These are phyloP conservation scores for Pisolithus marmoratus DNA, from an alignment of 768 basidiomycete genomes.

Conservation along the genomic window DNA sequence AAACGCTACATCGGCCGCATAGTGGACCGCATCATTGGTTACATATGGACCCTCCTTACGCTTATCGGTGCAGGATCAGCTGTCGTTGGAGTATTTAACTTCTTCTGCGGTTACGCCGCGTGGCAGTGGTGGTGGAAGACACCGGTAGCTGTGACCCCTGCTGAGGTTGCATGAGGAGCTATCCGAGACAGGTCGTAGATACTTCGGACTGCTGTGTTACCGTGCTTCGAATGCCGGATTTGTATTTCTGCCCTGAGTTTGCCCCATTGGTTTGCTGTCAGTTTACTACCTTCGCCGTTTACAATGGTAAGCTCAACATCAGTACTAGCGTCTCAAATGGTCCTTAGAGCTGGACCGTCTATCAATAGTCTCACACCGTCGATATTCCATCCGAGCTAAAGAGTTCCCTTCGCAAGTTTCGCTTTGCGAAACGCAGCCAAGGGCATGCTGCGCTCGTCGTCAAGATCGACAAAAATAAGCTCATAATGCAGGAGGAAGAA, in stretches of 20 bases:
- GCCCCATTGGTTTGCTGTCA: too few species aligned
- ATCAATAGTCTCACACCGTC: constrained; percentile 46
- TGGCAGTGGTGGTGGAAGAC: constrained; percentile 54
- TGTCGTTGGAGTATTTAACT: constrained; percentile 66
- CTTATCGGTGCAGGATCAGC: constrained; percentile 74
- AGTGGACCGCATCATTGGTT: constrained; percentile 72
- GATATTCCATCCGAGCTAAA: constrained; percentile 81
- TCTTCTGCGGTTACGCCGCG: constrained; percentile 58
- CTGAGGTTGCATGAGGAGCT: constrained; percentile 12
- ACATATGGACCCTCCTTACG: constrained; percentile 72
- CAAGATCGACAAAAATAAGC: constrained; percentile 82
- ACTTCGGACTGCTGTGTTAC: not conserved
- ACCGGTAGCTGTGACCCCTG: constrained; percentile 1
- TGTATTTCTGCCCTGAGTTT: not conserved
- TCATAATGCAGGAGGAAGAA: constrained; percentile 81
- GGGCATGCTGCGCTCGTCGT: constrained; percentile 78
- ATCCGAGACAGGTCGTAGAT: too few species aligned
- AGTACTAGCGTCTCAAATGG: not conserved
- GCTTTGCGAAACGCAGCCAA: constrained; percentile 57
- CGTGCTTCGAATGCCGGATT: not conserved
- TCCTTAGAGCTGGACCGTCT: not conserved
- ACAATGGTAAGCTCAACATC: constrained; percentile 1
- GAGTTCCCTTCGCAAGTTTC: constrained; percentile 77
- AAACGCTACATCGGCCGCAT: constrained; percentile 63
- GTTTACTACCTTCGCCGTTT: not conserved